Base-by-base conservation (phyloP, 2,329 filamentous ascomycete species). In the Monilinia polystroma region DNA sequence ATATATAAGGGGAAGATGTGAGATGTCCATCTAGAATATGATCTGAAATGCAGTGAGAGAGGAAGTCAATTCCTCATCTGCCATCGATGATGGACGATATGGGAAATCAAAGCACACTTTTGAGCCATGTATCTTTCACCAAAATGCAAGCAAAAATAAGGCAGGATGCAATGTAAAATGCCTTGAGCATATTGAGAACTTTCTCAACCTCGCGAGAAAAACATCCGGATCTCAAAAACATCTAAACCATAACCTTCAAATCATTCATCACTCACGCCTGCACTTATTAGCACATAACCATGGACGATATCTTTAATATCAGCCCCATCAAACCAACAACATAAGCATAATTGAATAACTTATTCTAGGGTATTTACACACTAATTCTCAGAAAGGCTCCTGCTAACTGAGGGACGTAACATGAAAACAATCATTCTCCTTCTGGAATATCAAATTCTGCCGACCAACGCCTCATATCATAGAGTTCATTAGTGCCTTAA, bases 301-400 rank as follows among this genome's bases (percentile, higher is more conserved):
- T 7, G 10, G 14, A 29, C 51, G 16, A 32, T 5, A 20, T 35
- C 52, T 32, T 35, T 2, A 11, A 54, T 14, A 54, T 35, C 8
- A 16, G 5, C 51, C 14, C 18, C 23, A 32, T 54, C 26, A 54
- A 54, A 38, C 18, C 29, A 55, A 35, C 23, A 38, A 38, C 7
- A 38, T 23, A 55, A 55, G 53, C 53, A 55, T 38, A 55, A 55
- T n/a, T 35, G 20, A 38, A 29, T 29, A 29, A 32, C 63, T 35
- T 57, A 67, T 65, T 70, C 65, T 67, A 66, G 65, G 63, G 67
- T 68, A 70, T 68, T 66, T 67, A 68, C 68, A 60, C 23, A 35
- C 47, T 53, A 20, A 29, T 35, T 26, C 45, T 29, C 45, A 52
- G 47, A 29, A 52, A 49, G 26, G 49, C 32, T 57, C 49, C 35